Evolutionary conservation across 176 grass and related monocot species (phyloP), one percentile per base, ranked within the genome.

Genomic region (Raddia guianensis): DNA sequence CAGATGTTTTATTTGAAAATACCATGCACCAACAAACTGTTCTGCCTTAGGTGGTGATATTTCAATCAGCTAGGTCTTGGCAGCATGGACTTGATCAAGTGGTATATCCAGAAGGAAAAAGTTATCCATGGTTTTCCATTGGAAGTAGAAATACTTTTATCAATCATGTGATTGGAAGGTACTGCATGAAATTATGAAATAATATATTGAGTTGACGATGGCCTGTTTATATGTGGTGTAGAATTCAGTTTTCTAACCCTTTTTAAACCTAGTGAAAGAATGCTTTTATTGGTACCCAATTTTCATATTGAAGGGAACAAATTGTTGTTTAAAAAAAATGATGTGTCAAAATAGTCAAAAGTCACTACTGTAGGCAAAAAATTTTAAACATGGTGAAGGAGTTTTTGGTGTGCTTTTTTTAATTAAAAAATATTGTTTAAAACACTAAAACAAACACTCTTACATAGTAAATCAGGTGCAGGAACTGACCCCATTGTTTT

Each of bases 101-200:
- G 71, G 42, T 64, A 78, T 53, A 80, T 83, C 75, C 32, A 12
- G 81, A 94, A 88, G 80, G 82, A 66, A 86, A 90, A 66, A 62
- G 73, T 32, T 50, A 76, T 77, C 82, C 82, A 83, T 90, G 84
- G 81, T 77, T 82, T 79, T 87, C 90, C 52, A 69, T 60, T 79
- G 77, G 66, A 37, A 92, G 69, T 68, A 78, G 77, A 51, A 74
- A 80, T 84, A 44, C 74, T 58, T 97, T 89, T 86, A 86, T 85
- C 13, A 98, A 89, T 79, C 63, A 89, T 61, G 72, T 94, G 65
- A 80, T 80, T 85, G 95, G 95, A 80, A 98, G 95, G 95, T 98
- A 90, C 21, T 69, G 16, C 21, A 63, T 75, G 76, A 5, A 78
- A 75, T 3, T 47, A 64, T 47, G 68, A 8, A 85, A 78, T 45